Evolutionary conservation across 148 eudicot genomes (phyloP), one percentile per base, ranked within the genome.

Genomic region (Gaultheria prostrata): DNA sequence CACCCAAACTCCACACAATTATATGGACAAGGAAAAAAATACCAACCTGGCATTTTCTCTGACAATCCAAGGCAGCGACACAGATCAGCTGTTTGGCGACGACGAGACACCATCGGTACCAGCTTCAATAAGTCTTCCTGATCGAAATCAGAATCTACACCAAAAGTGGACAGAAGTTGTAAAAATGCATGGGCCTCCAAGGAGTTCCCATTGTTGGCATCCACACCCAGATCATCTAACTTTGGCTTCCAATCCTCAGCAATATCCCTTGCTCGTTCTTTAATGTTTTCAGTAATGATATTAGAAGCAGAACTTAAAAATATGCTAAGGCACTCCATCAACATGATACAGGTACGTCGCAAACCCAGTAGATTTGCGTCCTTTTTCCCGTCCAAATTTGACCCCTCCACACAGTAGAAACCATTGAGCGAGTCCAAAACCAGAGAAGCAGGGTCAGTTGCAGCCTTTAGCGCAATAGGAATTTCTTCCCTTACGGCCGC

Each of bases 111-210:
- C 93, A 95, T 90, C n/a, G 99, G 99, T 70, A 97, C 94, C 50
- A 97, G 87, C 85, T 93, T 95, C 88, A 88, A 87, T 82, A 97
- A 86, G 59, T 87, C 94, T 76, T 91, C 97, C 81, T 85, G 90
- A 81, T 92, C 90, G 85, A 92, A 97, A 77, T 94, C 95, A 82
- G 99, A 93, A 82, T 92, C 85, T 76, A 97, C 88, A 77, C 87
- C 91, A 86, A 95, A 97, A 82, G 98, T 93, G 80, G 93, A 93
- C 82, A 97, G 85, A 82, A 97, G 94, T 82, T 97, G 99, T 83
- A 97, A 89, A 78, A 95, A 97, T 84, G 98, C 99, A 90, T 97
- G 99, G 84, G 99, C 99, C 92, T 97, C 99, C 92, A 97, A 87
- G 80, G 98, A 97, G 89, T 97, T 97, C 70, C 99, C 99, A 87